Conservation (phyloP, 75 land plant species). For the Azolla pinnata region DNA sequence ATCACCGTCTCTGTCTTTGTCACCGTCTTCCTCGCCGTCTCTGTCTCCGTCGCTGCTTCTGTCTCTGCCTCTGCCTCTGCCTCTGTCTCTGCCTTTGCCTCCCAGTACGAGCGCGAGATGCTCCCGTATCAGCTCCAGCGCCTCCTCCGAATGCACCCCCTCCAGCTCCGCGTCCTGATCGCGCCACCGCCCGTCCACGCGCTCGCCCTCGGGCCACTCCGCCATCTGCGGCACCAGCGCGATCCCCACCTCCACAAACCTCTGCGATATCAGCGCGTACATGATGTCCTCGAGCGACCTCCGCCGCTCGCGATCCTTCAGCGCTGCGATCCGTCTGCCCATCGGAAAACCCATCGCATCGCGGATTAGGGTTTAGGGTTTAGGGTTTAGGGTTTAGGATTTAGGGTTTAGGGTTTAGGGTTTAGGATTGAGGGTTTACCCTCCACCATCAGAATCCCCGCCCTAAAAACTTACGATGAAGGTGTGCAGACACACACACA, state of each 20-base stretch:
- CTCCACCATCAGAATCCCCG: background rate
- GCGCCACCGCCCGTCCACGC: constrained; percentile 53
- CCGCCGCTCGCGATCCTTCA: constrained; percentile 54
- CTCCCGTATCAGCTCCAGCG: constrained; percentile 58
- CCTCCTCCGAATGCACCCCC: constrained; percentile 53
- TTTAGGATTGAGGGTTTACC: too few species aligned
- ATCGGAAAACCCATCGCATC: too few species aligned
- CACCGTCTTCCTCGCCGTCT: too few species aligned
- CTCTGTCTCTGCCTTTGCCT: constrained; percentile 25
- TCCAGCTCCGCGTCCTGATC: constrained; percentile 42
- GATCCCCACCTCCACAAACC: constrained; percentile 49
- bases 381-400: too few species aligned
- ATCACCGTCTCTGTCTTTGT: background rate
- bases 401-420: too few species aligned
- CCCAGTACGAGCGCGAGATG: constrained; percentile 56
- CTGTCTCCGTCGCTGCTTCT: background rate
- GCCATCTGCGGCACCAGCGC: constrained; percentile 33
- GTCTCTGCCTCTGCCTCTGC: too few species aligned
- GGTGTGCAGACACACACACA: background rate
- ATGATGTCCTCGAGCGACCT: constrained; percentile 60
- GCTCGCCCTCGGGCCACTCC: constrained; percentile 15
- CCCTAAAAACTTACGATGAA: background rate
- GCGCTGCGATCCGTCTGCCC: constrained; percentile 80
- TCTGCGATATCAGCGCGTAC: constrained; percentile 61
- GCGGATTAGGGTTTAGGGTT: too few species aligned